Evolutionary conservation across 116 monocot species (phyloP).

Genomic region (Iris pallida): DNA sequence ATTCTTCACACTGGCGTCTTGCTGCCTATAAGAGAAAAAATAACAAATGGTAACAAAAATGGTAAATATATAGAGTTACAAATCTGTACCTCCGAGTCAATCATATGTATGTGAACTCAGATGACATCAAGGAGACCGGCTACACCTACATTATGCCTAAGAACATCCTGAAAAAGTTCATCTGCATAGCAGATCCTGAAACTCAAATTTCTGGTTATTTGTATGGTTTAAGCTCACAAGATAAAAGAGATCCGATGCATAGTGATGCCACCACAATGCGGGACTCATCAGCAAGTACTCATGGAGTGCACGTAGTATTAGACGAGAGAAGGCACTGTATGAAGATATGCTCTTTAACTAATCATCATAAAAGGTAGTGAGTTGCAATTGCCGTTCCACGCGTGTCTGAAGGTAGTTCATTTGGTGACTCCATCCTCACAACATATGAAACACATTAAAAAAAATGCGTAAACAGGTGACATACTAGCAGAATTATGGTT

Average conservation of each 20-base stretch:
- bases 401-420: too few species aligned
- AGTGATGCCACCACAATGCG: slow-evolving; percentile 72
- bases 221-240: slow-evolving; percentile 72
- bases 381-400: too few species aligned
- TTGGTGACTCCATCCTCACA: slow-evolving; percentile 72
- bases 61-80: slow-evolving; percentile 93
- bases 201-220: slow-evolving; percentile 76
- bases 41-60: slow-evolving; percentile 74
- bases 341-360: too few species aligned
- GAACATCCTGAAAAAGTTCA: slow-evolving; percentile 78
- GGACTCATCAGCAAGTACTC: slow-evolving; percentile 86
- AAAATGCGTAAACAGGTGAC: slow-evolving; percentile 92
- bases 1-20: too few species aligned
- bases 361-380: too few species aligned
- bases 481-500: too few species aligned
- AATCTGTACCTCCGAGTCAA: slow-evolving; percentile 95
- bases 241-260: slow-evolving; percentile 85
- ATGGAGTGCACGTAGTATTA: too few species aligned
- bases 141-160: slow-evolving; percentile 62
- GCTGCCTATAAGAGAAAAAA: too few species aligned
- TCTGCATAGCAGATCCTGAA: slow-evolving; percentile 74
- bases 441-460: slow-evolving; percentile 93
- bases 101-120: slow-evolving; percentile 98
- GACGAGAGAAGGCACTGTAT: too few species aligned
- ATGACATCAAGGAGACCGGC: slow-evolving; percentile 84